phyloP scores from a whole-genome alignment of 2,329 filamentous ascomycete genomes.

The Stemphylium beticola region DNA sequence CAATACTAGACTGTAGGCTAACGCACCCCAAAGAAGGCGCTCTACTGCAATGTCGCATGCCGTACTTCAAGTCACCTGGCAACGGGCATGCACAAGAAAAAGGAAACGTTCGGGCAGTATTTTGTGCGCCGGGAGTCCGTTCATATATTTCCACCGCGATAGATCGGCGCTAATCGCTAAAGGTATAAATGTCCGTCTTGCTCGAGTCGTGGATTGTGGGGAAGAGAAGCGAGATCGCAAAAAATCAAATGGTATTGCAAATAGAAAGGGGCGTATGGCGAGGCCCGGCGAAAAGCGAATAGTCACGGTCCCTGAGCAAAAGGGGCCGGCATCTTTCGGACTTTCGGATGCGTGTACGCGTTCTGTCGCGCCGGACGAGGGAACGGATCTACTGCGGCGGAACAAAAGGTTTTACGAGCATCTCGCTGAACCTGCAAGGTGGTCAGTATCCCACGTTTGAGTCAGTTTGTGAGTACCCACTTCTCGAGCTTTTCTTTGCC shows the following conservation, averaged over 20 bases:
- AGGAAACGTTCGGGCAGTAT: conserved; percentile 10
- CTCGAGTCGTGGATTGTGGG: conserved; percentile 9
- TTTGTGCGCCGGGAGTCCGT: conserved; percentile 2
- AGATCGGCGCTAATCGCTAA: conserved; percentile 15
- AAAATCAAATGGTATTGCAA: conserved; percentile 14
- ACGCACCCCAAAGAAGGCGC: conserved; percentile 3
- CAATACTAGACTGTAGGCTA: conserved; percentile 8
- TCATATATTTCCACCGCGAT: conserved; percentile 2
- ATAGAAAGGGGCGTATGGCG: conserved; percentile 2
- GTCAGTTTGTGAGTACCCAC: conserved; percentile 38
- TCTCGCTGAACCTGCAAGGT: conserved; percentile 70
- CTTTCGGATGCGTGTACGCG: neutral
- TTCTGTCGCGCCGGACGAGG: neutral
- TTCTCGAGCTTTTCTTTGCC: conserved; percentile 93
- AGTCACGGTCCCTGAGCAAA: conserved; percentile 32
- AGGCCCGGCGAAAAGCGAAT: conserved; percentile 7
- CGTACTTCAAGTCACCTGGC: conserved; percentile 16
- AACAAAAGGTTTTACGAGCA: conserved; percentile 78
- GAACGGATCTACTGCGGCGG: conserved; percentile 59
- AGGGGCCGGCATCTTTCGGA: neutral
- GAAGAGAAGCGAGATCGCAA: conserved; percentile 1
- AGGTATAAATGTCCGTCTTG: conserved; percentile 10
- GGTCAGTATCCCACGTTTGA: conserved; percentile 12
- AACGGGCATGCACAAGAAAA: conserved; percentile 23
- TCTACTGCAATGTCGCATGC: neutral